Conservation (phyloP, 2,329 filamentous ascomycete genomes). For the Delphinella strobiligena region DNA sequence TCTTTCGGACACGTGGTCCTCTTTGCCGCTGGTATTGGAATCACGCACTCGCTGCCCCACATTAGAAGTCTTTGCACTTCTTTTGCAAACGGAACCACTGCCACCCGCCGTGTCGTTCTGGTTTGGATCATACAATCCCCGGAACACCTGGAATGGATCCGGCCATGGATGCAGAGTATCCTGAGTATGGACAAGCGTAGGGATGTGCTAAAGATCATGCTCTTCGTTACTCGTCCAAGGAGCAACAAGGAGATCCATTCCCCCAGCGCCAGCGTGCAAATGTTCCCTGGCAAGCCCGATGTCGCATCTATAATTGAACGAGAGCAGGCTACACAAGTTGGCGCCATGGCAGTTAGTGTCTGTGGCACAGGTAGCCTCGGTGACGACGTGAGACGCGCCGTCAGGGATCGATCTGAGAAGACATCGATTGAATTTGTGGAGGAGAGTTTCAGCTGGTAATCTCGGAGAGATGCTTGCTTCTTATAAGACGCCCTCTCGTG, state of each 20-base stretch:
- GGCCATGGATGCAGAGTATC: slow-evolving; percentile 81
- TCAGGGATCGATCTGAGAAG: slow-evolving; percentile 50
- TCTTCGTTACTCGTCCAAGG: slow-evolving; percentile 82
- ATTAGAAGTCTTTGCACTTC: slow-evolving; percentile 51
- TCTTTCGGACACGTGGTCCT: slow-evolving; percentile 89
- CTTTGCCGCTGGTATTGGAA: slow-evolving; percentile 85
- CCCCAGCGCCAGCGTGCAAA: slow-evolving; percentile 69
- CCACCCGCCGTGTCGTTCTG: slow-evolving; percentile 68
- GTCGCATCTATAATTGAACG: slow-evolving; percentile 65
- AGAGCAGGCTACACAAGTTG: slow-evolving; percentile 70
- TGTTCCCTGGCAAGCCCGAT: slow-evolving; percentile 84
- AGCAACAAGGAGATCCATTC: slow-evolving; percentile 71
- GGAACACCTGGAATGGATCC: slow-evolving; percentile 85
- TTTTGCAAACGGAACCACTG: slow-evolving; percentile 57
- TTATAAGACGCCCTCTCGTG: no score
- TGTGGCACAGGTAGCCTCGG: slow-evolving; percentile 64
- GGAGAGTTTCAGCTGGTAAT: slow-evolving; percentile 59
- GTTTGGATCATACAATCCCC: slow-evolving; percentile 89
- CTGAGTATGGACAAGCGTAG: slow-evolving; percentile 68
- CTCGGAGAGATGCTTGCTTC: no score
- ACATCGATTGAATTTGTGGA: slow-evolving; percentile 67
- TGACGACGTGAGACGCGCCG: slow-evolving; percentile 60
- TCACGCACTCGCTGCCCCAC: slow-evolving; percentile 89
- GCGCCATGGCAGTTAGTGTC: slow-evolving; percentile 78
- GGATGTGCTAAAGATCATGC: slow-evolving; percentile 71